A percentile compares a stretch with the other conserved stretches of the same genome.
Conservation (phyloP, 345 rosid genomes). For the Viola odorata region DNA sequence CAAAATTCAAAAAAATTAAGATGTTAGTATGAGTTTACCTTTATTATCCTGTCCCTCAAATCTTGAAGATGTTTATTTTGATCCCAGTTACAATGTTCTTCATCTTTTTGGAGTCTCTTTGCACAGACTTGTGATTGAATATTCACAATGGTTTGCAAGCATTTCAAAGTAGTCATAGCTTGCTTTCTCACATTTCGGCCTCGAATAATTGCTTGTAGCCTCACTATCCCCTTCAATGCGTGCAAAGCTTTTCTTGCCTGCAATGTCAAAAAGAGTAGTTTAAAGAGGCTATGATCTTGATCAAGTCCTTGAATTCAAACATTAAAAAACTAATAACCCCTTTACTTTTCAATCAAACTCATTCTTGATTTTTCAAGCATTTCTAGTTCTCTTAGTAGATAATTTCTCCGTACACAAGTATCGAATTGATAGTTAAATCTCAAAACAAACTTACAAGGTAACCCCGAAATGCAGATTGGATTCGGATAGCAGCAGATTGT, state of each 20-base stretch:
- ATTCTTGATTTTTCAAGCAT: too few relatives aligned
- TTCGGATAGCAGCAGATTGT: constrained; percentile 45
- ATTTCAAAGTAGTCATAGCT: constrained; percentile 66
- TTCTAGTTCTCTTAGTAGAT: too few relatives aligned
- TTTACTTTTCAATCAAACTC: too few relatives aligned
- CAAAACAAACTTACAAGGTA: constrained; percentile 55
- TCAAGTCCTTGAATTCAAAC: background rate
- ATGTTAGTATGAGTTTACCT: constrained; percentile 24
- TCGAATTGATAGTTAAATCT: too few relatives aligned
- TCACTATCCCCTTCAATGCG: constrained; percentile 88
- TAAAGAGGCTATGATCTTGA: background rate
- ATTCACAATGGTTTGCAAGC: constrained; percentile 76
- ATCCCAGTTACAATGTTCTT: constrained; percentile 28
- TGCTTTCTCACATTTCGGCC: constrained; percentile 79
- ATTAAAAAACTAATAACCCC: too few relatives aligned
- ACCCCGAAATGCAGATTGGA: constrained; percentile 70
- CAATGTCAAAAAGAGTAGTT: constrained; percentile 4
- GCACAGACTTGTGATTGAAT: constrained; percentile 69
- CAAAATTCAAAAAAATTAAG: background rate
- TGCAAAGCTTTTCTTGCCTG: constrained; percentile 89
- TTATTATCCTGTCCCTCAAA: constrained; percentile 48
- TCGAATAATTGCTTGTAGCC: constrained; percentile 83
- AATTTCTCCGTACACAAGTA: too few relatives aligned
- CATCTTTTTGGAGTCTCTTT: constrained; percentile 40
- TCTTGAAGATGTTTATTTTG: constrained; percentile 41